Base-by-base conservation (phyloP, 2,329 filamentous ascomycete genomes). In the Coleophoma cylindrospora region DNA sequence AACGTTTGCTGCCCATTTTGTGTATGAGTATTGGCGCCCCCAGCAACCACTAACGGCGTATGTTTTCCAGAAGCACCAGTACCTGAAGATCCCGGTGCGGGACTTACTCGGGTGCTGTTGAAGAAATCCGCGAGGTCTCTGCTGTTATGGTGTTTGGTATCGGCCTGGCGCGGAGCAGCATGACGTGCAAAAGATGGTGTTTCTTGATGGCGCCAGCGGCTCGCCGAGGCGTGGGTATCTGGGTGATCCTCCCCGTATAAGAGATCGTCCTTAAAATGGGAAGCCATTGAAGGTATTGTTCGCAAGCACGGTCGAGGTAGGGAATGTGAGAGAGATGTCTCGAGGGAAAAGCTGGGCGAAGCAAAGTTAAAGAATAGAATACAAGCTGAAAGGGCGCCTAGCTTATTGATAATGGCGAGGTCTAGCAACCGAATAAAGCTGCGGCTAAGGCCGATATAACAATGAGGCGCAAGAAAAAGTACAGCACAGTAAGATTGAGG, bases 161-260 rank as follows among this genome's bases (percentile, higher is more conserved):
- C 48, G 32, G 56, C 55, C 58, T 57, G 59, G 46, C 45, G 55
- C 52, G 45, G 54, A 32, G 44, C 71, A 34, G 77, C 79, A 61
- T 76, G 69, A 46, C 73, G 72, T 45, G 73, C 72, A 61, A 73
- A 85, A 34, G 78, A 70, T 12, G 70, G 70, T 1, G 81, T 84
- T 62, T 86, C 82, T 62, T 84, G 78, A 61, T 85, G 82, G 49
- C 81, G 76, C 82, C 82, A 85, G 58, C 71, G 71, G 61, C 70
- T 82, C 38, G 74, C 60, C 9, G 81, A 84, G 36, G 76, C 74
- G 61, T 84, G 69, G 3, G 76, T 78, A 59, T 83, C 81, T 51
- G 53, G 19, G 47, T 61, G 60, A 34, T 64, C 56, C 45, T 45
- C 34, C 2, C 62, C 61, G 48, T 61, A 50, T 3, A 61, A 47